Evolutionary conservation across 495 filamentous ascomycete genomes (phyloP).

Genomic region (Xylaria sp.): DNA sequence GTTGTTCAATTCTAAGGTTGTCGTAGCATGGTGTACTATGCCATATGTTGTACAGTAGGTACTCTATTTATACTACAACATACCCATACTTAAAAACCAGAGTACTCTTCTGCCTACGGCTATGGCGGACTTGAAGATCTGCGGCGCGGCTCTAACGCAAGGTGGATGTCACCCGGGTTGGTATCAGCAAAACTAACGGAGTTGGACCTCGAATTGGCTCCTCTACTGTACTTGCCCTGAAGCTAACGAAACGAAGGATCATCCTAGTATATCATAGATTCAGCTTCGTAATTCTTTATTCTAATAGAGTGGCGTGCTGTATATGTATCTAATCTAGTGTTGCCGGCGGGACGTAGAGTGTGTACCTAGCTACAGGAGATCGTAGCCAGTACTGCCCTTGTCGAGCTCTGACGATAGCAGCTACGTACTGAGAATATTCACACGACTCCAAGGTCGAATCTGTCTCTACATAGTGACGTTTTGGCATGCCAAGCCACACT

Average conservation of each 20-base stretch:
- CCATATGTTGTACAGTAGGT: too few species aligned
- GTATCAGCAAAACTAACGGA: too few species aligned
- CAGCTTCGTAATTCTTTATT: not conserved
- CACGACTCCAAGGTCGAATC: not conserved
- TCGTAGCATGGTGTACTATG: not conserved
- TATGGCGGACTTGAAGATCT: not conserved
- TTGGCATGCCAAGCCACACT: slow-evolving; percentile 7
- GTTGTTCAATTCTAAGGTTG: not conserved
- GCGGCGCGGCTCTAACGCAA: not conserved
- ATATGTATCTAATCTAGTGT: not conserved
- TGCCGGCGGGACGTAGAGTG: not conserved
- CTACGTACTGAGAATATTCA: not conserved
- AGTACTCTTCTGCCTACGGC: not conserved
- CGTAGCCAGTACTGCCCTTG: not conserved
- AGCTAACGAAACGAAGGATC: not conserved
- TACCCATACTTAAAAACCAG: too few species aligned
- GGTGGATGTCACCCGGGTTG: not conserved
- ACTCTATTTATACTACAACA: too few species aligned
- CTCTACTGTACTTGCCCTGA: too few species aligned
- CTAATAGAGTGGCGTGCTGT: not conserved
- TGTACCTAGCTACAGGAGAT: not conserved
- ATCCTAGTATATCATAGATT: not conserved
- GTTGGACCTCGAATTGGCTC: not conserved
- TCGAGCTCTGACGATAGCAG: not conserved
- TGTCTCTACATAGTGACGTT: not conserved